Percentiles rank a stretch among this genome's conserved stretches.
Conservation (phyloP, 140 eudicot species). For the Flaveria floridana region DNA sequence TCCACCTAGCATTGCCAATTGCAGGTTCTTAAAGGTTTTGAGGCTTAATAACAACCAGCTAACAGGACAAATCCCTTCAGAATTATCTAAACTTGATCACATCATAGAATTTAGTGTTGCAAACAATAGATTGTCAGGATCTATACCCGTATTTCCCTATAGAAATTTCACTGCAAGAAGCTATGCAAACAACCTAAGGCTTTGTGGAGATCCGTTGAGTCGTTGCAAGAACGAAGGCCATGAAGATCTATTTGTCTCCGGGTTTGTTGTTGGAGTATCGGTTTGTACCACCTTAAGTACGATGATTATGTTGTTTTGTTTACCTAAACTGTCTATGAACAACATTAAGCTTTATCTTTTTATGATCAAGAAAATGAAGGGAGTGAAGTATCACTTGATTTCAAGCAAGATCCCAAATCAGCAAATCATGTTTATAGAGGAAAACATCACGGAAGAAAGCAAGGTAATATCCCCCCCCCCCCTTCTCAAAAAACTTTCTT, state of each 20-base stretch:
- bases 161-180: conserved; percentile 1
- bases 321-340: not conserved
- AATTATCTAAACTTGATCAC: conserved; percentile 33
- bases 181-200: conserved; percentile 47
- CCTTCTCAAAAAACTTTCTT: too few relatives aligned
- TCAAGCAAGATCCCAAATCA: conserved; percentile 6
- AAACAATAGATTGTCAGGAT: conserved; percentile 39
- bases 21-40: conserved; percentile 32
- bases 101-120: conserved; percentile 36
- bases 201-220: conserved; percentile 49
- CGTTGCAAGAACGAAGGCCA: conserved; percentile 23
- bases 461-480: conserved; percentile 14
- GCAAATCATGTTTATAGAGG: not conserved
- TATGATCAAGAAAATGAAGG: conserved; percentile 9
- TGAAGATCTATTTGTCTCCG: conserved; percentile 21
- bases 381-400: conserved; percentile 7
- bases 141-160: conserved; percentile 27
- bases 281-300: conserved; percentile 20
- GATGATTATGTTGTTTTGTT: conserved; percentile 20
- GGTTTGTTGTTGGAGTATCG: conserved; percentile 17
- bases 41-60: conserved; percentile 45
- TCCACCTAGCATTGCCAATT: conserved; percentile 39
- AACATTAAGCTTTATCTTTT: conserved; percentile 11
- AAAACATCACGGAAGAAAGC: conserved; percentile 18
- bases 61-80: conserved; percentile 42